These are phyloP conservation scores for Elsinoe fawcettii DNA, from an alignment of 2,329 filamentous ascomycete genomes.

Conservation along the genomic window DNA sequence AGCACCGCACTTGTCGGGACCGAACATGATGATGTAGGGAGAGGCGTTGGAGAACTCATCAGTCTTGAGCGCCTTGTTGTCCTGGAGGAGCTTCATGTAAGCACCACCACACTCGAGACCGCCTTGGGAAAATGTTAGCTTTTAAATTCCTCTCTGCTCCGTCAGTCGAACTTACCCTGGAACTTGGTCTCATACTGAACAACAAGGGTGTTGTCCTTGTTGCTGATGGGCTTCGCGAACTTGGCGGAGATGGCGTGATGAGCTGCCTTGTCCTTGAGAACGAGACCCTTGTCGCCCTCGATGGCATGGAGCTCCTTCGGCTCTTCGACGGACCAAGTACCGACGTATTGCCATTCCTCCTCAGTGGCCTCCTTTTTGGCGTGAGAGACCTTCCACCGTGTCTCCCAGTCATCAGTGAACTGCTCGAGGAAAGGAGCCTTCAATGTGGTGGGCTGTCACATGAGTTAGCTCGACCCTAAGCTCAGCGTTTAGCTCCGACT, in stretches of 20 bases:
- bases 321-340: constrained; percentile 96
- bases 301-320: constrained; percentile 84
- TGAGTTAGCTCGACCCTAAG: constrained; percentile 11
- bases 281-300: constrained; percentile 89
- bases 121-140: constrained; percentile 44
- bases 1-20: constrained; percentile 96
- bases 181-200: constrained; percentile 99
- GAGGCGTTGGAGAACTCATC: constrained; percentile 98
- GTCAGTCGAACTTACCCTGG: constrained; percentile 61
- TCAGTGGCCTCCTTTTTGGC: constrained; percentile 94
- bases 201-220: constrained; percentile 93
- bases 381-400: constrained; percentile 86
- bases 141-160: background rate
- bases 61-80: constrained; percentile 92
- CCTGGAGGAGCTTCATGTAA: constrained; percentile 97
- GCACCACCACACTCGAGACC: constrained; percentile 96
- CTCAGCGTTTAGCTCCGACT: constrained; percentile 36
- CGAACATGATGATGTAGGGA: constrained; percentile 99
- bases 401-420: constrained; percentile 94
- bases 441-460: constrained; percentile 65
- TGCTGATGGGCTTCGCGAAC: constrained; percentile 92
- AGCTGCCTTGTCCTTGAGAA: constrained; percentile 94
- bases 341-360: constrained; percentile 90
- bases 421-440: constrained; percentile 97
- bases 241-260: constrained; percentile 99